Evolutionary conservation across 768 basidiomycete species (phyloP), one percentile per base, ranked within the genome.

Genomic region (Hygrocybe coccinea): DNA sequence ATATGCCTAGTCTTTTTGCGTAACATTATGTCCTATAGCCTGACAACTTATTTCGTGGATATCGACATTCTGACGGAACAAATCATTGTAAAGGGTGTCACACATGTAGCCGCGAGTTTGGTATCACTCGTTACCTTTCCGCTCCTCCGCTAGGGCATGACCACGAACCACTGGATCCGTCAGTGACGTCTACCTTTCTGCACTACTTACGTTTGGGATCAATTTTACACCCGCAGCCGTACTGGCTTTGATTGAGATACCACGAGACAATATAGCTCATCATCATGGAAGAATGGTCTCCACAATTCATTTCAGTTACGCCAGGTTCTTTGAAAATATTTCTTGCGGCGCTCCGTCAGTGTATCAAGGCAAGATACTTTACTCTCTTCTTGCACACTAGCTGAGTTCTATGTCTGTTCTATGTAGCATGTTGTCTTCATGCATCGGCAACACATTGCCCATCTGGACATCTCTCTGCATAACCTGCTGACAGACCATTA

Each of bases 231-330:
- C 33, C 46, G 14, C 63, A 90, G 88, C 88, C 37, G 74, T 90
- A 17, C 66, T 87, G 29, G 85, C 84, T 62, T 67, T 87, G 17
- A 78, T 90, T 49, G 78, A 81, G 59, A 71, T 80, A 19, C 65
- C 71, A 2, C 63, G 72, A 9, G 84, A 86, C 56, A 66, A 72
- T 48, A 64, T 86, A 36, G 82, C 74, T 90, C 62, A 82, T 90
- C 54, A 82, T 89, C 22, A 89, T 88, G 86, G 88, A 89, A 64
- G 80, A 87, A 68, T 90, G 88, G 88, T 84, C 83, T 12, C 74
- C 86, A 10, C 78, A 84, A 53, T 70, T 88, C 19, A 73, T 85
- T 21, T 69, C 76, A 12, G 73, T 72, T 56, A 71, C 74, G 35
- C 82, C 84, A 5, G 79, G 76, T 63, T 81, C 74, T 59, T 65